Base-by-base conservation (phyloP, 371 early-diverging fungal species). In the Coemansia sp. region DNA sequence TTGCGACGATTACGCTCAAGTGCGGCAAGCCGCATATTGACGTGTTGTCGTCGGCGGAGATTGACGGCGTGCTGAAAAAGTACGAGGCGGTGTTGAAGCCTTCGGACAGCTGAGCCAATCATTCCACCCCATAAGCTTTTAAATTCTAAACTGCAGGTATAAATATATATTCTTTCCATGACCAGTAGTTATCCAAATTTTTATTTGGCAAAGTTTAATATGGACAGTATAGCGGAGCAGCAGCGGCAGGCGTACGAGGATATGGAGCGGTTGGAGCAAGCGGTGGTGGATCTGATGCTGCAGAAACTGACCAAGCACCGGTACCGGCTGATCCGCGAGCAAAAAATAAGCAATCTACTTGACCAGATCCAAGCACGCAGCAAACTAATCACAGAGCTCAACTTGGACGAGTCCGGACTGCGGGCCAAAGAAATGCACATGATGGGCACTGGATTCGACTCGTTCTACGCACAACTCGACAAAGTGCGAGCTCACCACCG, bases 241-340 rank as follows among this genome's bases (percentile, higher is more conserved):
- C 92, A 92, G 80, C 85, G 94, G 58, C 80, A 81, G 72, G 84
- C 87, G 13, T 92, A 94, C 78, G 97, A 98, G 85, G 94, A 93
- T 71, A 84, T 93, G 54, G 98, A 98, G 78, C 90, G 94, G 51
- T 76, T 95, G 24, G 96, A 97, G 73, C 87, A 92, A 68, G 93
- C 92, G 9, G 86, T 90, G 29, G 95, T 95, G 8, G 86, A 89
- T 70, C 88, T 92, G 71, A 87, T 90, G 73, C 83, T 93, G 80
- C 80, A 71, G 24, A 32, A 55, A 36, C 71, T 68, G 26, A 58
- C 58, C 4, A 71, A 85, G 84, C 90, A 93, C 83, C 87, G 90
- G 66, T 93, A 94, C 67, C 85, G 87, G 66, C 84, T 98, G 17
- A 67, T 86, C n/a, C 90, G 87, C 67, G 93, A 96, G 76, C 94